Conservation (phyloP, 345 rosid genomes). For the Carallia pectinifolia region DNA sequence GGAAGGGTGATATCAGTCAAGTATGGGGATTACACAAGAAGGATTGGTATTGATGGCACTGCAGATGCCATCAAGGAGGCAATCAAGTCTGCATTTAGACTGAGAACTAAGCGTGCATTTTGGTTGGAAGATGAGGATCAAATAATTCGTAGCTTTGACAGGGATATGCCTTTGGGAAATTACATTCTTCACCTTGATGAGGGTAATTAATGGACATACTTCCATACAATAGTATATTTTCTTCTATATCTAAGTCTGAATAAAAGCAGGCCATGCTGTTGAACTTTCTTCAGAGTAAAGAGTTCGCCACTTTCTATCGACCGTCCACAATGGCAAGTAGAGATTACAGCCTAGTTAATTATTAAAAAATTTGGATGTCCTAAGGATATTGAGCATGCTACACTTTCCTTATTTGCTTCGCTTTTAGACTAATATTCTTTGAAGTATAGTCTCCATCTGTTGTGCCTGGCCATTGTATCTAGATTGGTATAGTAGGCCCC, state of each 20-base stretch:
- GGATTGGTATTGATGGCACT: conserved; percentile 87
- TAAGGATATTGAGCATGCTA: too few species aligned
- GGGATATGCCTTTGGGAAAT: conserved; percentile 95
- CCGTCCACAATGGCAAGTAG: too few species aligned
- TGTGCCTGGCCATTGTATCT: too few species aligned
- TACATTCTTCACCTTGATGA: conserved; percentile 86
- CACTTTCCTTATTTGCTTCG: too few species aligned
- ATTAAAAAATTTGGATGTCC: too few species aligned
- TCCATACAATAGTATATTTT: neutral
- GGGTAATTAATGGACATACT: conserved; percentile 44
- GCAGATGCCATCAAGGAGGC: conserved; percentile 92
- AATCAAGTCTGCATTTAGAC: conserved; percentile 76
- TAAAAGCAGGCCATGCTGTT: too few species aligned
- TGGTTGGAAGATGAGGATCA: conserved; percentile 99
- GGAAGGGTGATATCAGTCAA: conserved; percentile 92
- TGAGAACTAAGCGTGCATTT: conserved; percentile 89
- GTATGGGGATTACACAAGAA: conserved; percentile 83
- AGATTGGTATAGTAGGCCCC: too few species aligned
- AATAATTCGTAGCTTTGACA: conserved; percentile 75
- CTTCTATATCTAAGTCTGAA: neutral
- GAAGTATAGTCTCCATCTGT: too few species aligned
- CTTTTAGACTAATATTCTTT: too few species aligned
- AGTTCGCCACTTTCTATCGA: neutral
- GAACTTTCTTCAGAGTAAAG: neutral
- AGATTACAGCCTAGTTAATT: too few species aligned